phyloP scores from a whole-genome alignment of 352 stramenopile genomes.

The Pythium scleroteichum region DNA sequence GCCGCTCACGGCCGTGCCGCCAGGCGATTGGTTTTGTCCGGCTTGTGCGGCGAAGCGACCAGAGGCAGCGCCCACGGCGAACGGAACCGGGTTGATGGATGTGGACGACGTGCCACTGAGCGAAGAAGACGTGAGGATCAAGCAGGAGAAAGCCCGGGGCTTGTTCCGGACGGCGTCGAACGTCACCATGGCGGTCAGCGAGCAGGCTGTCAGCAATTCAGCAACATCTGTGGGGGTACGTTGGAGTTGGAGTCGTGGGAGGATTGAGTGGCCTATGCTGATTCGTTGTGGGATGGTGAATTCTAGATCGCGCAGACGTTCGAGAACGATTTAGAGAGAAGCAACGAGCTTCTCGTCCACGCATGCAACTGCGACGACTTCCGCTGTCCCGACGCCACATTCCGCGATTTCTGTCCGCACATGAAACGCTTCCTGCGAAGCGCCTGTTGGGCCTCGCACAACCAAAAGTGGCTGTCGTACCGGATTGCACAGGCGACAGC shows the following conservation, averaged over 20 bases:
- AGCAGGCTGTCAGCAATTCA: background rate
- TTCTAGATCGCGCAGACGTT: conserved; percentile 46
- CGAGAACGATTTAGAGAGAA: conserved; percentile 39
- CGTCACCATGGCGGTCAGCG: too few species aligned
- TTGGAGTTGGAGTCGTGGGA: background rate
- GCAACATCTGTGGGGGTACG: conserved; percentile 20
- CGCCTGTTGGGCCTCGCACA: conserved; percentile 68
- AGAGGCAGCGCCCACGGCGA: background rate
- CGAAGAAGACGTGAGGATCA: conserved; percentile 8
- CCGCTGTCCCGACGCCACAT: conserved; percentile 39
- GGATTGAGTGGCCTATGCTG: too few species aligned
- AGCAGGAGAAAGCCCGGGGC: conserved; percentile 9
- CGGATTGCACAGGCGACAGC: conserved; percentile 45
- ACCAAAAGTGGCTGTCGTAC: conserved; percentile 49
- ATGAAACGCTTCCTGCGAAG: conserved; percentile 75
- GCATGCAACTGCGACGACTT: conserved; percentile 55
- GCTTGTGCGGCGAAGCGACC: conserved; percentile 25
- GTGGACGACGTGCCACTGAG: conserved; percentile 17
- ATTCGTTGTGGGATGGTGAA: background rate
- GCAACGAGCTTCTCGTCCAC: conserved; percentile 58
- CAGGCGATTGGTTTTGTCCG: conserved; percentile 61
- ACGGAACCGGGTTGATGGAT: conserved; percentile 14
- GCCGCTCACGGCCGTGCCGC: conserved; percentile 42
- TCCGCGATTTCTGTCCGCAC: conserved; percentile 47
- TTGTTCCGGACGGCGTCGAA: background rate